These are phyloP conservation scores for Salinomyces thailandicus DNA, from an alignment of 2,329 filamentous ascomycete species.

Conservation along the genomic window DNA sequence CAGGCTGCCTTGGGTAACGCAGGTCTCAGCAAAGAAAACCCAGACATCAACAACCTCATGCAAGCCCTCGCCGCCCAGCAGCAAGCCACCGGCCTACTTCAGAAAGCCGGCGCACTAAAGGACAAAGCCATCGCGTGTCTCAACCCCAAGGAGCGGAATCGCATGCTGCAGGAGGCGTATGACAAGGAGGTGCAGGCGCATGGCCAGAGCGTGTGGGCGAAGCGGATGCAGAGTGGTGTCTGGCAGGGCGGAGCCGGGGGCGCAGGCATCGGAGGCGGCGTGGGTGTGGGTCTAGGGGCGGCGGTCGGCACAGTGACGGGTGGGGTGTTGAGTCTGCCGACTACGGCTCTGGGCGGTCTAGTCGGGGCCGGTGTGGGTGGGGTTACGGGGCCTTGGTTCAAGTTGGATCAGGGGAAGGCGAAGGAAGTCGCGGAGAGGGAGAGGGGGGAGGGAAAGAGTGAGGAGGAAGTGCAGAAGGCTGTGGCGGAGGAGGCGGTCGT, in stretches of 20 bases:
- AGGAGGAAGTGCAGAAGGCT: conserved; percentile 7
- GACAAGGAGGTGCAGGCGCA: conserved; percentile 23
- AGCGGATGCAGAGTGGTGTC: conserved; percentile 23
- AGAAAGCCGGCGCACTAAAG: conserved; percentile 9
- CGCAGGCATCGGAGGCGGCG: conserved; percentile 33
- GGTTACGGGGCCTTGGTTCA: conserved; percentile 35
- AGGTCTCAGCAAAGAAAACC: background rate
- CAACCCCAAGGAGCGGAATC: conserved; percentile 18
- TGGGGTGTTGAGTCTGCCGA: conserved; percentile 30
- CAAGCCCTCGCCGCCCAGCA: conserved; percentile 15
- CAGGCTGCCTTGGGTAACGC: background rate
- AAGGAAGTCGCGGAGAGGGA: conserved; percentile 17
- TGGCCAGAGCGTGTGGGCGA: conserved; percentile 20
- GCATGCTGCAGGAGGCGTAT: conserved; percentile 22
- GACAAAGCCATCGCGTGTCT: conserved; percentile 8
- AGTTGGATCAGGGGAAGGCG: conserved; percentile 22
- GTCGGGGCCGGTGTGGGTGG: conserved; percentile 33
- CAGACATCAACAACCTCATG: conserved; percentile 13
- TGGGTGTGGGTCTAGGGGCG: conserved; percentile 32
- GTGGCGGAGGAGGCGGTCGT: conserved; percentile 6
- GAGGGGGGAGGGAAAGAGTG: conserved; percentile 14
- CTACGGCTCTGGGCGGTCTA: conserved; percentile 30
- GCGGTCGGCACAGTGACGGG: conserved; percentile 33
- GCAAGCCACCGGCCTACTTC: conserved; percentile 14
- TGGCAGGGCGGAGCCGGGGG: conserved; percentile 34